phyloP scores from a whole-genome alignment of 306 rosid species.

The Senna siamea region DNA sequence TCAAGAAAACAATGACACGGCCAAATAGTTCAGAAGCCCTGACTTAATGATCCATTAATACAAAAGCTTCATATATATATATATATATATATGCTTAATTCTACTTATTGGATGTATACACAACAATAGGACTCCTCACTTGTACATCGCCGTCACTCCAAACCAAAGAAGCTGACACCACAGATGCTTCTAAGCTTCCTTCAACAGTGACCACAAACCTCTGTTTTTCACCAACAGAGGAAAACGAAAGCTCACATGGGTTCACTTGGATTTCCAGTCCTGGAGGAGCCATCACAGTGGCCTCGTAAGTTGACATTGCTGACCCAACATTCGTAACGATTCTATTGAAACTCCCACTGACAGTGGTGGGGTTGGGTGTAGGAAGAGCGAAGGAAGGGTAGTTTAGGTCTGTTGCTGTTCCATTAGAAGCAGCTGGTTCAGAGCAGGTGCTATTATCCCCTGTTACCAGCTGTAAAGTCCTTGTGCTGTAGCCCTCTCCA shows the following conservation, averaged over 20 bases:
- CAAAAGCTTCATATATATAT: too few relatives aligned
- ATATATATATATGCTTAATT: too few relatives aligned
- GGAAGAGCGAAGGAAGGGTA: conserved; percentile 57
- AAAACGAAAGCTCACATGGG: conserved; percentile 51
- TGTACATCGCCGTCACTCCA: conserved; percentile 55
- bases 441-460: conserved; percentile 28
- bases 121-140: conserved; percentile 59
- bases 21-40: too few relatives aligned
- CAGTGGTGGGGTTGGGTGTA: background rate
- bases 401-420: conserved; percentile 45
- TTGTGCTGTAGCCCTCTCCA: conserved; percentile 47
- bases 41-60: too few relatives aligned
- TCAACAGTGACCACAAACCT: conserved; percentile 38
- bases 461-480: conserved; percentile 22
- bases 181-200: conserved; percentile 23
- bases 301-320: conserved; percentile 40
- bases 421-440: background rate
- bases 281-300: conserved; percentile 36
- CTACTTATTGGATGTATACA: too few relatives aligned
- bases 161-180: conserved; percentile 49
- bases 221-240: conserved; percentile 35
- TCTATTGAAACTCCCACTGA: conserved; percentile 40
- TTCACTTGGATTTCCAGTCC: conserved; percentile 44
- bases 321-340: conserved; percentile 58
- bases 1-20: too few relatives aligned